Evolutionary conservation across 768 basidiomycete genomes (phyloP).

Genomic region (Suillus spraguei): DNA sequence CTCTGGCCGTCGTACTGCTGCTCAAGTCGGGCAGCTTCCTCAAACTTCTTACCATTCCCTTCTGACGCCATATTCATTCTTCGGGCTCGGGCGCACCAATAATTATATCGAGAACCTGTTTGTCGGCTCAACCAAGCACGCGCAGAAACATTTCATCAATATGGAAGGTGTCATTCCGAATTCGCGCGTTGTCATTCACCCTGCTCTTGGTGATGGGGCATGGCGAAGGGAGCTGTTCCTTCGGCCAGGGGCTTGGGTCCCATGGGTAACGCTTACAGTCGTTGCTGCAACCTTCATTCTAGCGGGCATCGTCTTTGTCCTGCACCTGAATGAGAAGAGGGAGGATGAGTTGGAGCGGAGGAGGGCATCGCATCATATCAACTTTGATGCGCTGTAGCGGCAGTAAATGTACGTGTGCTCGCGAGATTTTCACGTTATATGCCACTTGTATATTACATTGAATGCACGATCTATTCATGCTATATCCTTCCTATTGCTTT

Average conservation of each 20-base stretch:
- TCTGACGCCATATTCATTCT: slow-evolving; percentile 91
- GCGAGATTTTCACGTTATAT: slow-evolving; percentile 11
- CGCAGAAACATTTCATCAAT: slow-evolving; percentile 75
- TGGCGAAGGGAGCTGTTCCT: slow-evolving; percentile 93
- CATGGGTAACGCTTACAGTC: slow-evolving; percentile 92
- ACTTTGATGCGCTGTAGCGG: slow-evolving; percentile 86
- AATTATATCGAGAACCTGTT: slow-evolving; percentile 99
- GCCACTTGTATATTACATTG: slow-evolving; percentile 10
- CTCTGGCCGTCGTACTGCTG: slow-evolving; percentile 82
- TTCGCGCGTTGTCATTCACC: slow-evolving; percentile 94
- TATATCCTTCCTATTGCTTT: not conserved
- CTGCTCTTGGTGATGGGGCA: slow-evolving; percentile 51
- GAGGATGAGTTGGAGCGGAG: slow-evolving; percentile 93
- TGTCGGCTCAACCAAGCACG: slow-evolving; percentile 86
- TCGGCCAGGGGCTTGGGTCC: slow-evolving; percentile 95
- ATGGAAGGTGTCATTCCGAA: slow-evolving; percentile 99
- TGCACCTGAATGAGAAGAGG: slow-evolving; percentile 94
- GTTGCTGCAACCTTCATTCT: slow-evolving; percentile 72
- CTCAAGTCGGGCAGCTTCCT: slow-evolving; percentile 93
- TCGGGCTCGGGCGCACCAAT: slow-evolving; percentile 96
- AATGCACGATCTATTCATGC: slow-evolving; percentile 8
- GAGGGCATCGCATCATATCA: slow-evolving; percentile 91
- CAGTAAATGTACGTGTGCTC: slow-evolving; percentile 17
- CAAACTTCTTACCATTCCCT: slow-evolving; percentile 92
- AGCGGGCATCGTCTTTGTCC: slow-evolving; percentile 78